Evolutionary conservation across 306 rosid genomes (phyloP), one percentile per base, ranked within the genome.

Genomic region (Bauhinia variegata): DNA sequence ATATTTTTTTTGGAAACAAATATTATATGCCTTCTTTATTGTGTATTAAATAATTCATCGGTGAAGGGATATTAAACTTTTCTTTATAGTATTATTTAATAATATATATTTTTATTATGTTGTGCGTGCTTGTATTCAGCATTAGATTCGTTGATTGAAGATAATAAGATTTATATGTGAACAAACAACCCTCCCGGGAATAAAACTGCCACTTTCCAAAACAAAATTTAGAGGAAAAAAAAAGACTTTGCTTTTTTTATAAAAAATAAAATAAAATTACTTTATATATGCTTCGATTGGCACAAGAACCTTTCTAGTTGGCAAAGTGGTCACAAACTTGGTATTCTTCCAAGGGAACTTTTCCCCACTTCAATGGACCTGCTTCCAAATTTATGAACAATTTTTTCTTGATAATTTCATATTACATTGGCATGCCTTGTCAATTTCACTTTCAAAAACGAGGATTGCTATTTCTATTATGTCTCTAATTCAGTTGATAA

Each of bases 241-340:
- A n/a, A n/a, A n/a, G n/a, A n/a, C n/a, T n/a, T n/a, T n/a, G n/a
- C n/a, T n/a, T n/a, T n/a, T n/a, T n/a, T n/a, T n/a, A n/a, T n/a
- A n/a, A n/a, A n/a, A n/a, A n/a, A n/a, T n/a, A n/a, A n/a, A n/a
- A n/a, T n/a, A n/a, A n/a, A n/a, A n/a, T n/a, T n/a, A n/a, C 6
- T 36, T 36, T 49, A 48, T 33, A 36, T 11, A 19, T 33, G 56
- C 47, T 46, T 44, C 52, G 64, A 60, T 51, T 32, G 58, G 11
- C 39, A 59, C 39, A 51, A 18, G 4, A 54, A 38, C 34, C 48
- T 19, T 58, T 64, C 48, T 64, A 37, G 56, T 63, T 56, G 68
- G 76, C 14, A 44, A 47, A 55, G 70, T 23, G 63, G 73, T 36
- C 57, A 33, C 51, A 60, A 70, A 38, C 61, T 56, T 17, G n/a